These are phyloP conservation scores for Podaxis mareebaensis DNA, from an alignment of 768 basidiomycete genomes.

Conservation along the genomic window DNA sequence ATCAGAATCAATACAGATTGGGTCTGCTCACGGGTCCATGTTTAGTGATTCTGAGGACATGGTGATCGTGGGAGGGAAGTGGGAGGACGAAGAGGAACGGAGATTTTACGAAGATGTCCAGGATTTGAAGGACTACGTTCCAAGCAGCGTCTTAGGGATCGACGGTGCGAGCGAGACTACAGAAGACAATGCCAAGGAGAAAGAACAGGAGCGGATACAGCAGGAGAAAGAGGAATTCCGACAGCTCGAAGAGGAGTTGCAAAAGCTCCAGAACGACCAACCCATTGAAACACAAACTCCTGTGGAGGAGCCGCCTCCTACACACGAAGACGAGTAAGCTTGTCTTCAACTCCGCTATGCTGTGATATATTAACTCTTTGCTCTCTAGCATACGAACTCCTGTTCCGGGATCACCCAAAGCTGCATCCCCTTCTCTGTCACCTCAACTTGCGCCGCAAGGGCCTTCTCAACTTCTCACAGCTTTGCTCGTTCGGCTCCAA, in stretches of 20 bases:
- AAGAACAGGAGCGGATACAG: conserved; percentile 50
- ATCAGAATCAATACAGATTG: conserved; percentile 80
- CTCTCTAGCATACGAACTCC: conserved; percentile 53
- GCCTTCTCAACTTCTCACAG: conserved; percentile 90
- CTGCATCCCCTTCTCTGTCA: conserved; percentile 56
- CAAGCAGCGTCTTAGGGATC: conserved; percentile 82
- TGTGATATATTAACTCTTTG: conserved; percentile 22
- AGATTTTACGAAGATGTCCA: conserved; percentile 92
- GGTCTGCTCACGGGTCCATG: conserved; percentile 40
- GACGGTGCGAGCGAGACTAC: conserved; percentile 42
- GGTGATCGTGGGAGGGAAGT: conserved; percentile 71
- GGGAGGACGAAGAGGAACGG: conserved; percentile 98
- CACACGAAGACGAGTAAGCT: conserved; percentile 48
- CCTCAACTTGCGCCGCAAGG: conserved; percentile 83
- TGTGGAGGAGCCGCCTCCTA: conserved; percentile 25
- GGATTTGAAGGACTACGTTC: conserved; percentile 91
- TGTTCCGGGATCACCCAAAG: conserved; percentile 67
- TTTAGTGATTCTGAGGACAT: conserved; percentile 58
- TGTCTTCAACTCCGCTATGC: neutral
- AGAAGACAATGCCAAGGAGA: conserved; percentile 51
- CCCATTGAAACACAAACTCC: conserved; percentile 19
- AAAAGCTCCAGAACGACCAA: conserved; percentile 52
- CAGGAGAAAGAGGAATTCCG: conserved; percentile 68
- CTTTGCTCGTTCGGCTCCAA: conserved; percentile 85
- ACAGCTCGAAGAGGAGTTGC: conserved; percentile 78